Conservation (phyloP, 345 rosid species). For the Cardiospermum halicacabum region DNA sequence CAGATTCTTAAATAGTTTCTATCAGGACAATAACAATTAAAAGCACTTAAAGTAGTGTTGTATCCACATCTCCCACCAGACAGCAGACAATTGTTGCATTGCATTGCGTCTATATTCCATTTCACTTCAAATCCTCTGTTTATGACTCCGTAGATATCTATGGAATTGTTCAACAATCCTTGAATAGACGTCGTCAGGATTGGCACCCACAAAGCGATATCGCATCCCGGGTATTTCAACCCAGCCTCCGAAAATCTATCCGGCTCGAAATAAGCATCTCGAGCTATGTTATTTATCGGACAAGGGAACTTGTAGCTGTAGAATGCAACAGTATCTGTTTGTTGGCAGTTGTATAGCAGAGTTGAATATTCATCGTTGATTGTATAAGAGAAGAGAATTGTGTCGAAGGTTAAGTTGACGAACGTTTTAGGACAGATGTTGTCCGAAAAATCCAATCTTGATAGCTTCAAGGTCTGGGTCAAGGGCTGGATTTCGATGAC, state of each 20-base stretch:
- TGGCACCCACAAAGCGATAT: not conserved
- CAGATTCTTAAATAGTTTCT: not conserved
- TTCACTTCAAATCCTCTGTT: constrained; percentile 22
- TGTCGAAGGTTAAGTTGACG: not conserved
- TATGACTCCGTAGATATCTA: not conserved
- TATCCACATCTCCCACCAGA: constrained; percentile 26
- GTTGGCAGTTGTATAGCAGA: constrained; percentile 8
- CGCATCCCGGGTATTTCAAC: not conserved
- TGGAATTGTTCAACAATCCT: not conserved
- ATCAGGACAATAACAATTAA: constrained; percentile 16
- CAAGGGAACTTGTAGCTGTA: not conserved
- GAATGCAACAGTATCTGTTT: not conserved
- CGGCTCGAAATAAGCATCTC: not conserved
- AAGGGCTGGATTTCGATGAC: not conserved
- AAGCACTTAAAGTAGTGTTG: not conserved
- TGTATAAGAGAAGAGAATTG: not conserved
- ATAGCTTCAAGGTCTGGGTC: constrained; percentile 6
- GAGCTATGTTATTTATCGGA: not conserved
- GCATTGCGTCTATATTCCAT: constrained; percentile 11
- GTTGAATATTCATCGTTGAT: not conserved
- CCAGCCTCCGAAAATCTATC: not conserved
- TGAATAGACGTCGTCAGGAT: not conserved
- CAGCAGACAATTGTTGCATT: not conserved
- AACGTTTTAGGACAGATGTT: constrained; percentile 2
- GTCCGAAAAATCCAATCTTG: not conserved